Base-by-base conservation (phyloP, 2,329 filamentous ascomycete species). In the Talaromyces sp. region DNA sequence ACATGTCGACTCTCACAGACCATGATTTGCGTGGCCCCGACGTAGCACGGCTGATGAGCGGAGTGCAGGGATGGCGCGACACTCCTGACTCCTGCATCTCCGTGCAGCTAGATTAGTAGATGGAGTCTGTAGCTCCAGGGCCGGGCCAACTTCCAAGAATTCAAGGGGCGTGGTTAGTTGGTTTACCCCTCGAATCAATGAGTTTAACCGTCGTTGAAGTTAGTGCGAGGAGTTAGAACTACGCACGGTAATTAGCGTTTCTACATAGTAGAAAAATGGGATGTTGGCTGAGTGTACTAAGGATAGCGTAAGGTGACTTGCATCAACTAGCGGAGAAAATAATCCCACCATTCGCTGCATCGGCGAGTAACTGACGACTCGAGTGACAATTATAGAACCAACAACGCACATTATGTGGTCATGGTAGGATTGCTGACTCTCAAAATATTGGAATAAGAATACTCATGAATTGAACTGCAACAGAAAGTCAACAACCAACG, bases 61-160 rank as follows among this genome's bases (percentile, higher is more conserved):
- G 47, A 36, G 17, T 38, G 29, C 58, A 61, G 58, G 40, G 58
- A 34, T 54, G 8, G 27, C 10, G 19, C 45, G 19, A 49, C 45
- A 54, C 51, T 54, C 51, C 51, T 54, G 51, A 36, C 17, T 54
- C 51, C 47, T 51, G 47, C 43, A 47, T 40, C 38, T n/a, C n/a
- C n/a, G n/a, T n/a, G n/a, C n/a, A n/a, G n/a, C n/a, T n/a, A n/a
- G n/a, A n/a, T n/a, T n/a, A n/a, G n/a, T n/a, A n/a, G n/a, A n/a
- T n/a, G n/a, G n/a, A n/a, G n/a, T n/a, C n/a, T n/a, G n/a, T n/a
- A n/a, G n/a, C n/a, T n/a, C n/a, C n/a, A n/a, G n/a, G n/a, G n/a
- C n/a, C n/a, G n/a, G n/a, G n/a, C n/a, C n/a, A n/a, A n/a, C n/a
- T n/a, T n/a, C n/a, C n/a, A n/a, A n/a, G n/a, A n/a, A n/a, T n/a